A percentile compares a stretch with the other conserved stretches of the same genome.
Conservation (phyloP, 129 eudicot genomes). For the carrot (Daucus carota) region DH1_v3.0 NC_030385.2:30164501-30165000, state of each 20-base stretch:
- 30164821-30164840: constrained; percentile 79
- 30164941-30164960: constrained; percentile 83
- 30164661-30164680: constrained; percentile 76
- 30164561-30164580: constrained; percentile 78
- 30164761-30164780: constrained; percentile 74
- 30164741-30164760: constrained; percentile 67
- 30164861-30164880: constrained; percentile 43
- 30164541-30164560: constrained; percentile 67
- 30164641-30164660: constrained; percentile 74
- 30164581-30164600: constrained; percentile 62
- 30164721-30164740: constrained; percentile 83
- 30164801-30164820: constrained; percentile 60
- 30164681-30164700: constrained; percentile 66
- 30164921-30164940: constrained; percentile 75
- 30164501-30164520: constrained; percentile 72
- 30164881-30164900: constrained; percentile 44
- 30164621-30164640: constrained; percentile 74
- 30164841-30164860: constrained; percentile 57
- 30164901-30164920: constrained; percentile 66
- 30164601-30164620: constrained; percentile 69
- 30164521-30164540: constrained; percentile 81
- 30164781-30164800: constrained; percentile 64
- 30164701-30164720: constrained; percentile 77
- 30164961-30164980: constrained; percentile 80
- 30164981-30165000: constrained; percentile 71